These are phyloP conservation scores for Beta lomatogona DNA, from an alignment of 179 eudicot species.

Conservation along the genomic window DNA sequence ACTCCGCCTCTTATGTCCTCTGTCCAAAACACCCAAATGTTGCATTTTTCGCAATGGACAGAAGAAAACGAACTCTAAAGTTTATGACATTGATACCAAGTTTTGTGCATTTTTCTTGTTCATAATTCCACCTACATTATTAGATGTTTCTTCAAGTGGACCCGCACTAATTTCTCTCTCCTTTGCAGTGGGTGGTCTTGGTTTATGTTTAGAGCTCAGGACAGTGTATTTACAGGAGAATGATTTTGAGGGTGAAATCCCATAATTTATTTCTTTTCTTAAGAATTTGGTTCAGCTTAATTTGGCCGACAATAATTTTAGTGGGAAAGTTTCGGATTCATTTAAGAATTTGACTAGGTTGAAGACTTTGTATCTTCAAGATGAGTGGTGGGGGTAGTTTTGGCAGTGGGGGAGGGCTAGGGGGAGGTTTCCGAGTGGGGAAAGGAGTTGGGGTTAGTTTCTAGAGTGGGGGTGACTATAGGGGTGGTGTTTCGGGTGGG, in stretches of 20 bases:
- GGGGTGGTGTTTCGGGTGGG: too few relatives aligned
- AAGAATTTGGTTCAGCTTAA: conserved; percentile 52
- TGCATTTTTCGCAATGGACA: too few relatives aligned
- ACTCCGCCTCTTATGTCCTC: too few relatives aligned
- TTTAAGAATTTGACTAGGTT: conserved; percentile 52
- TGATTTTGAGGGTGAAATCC: conserved; percentile 55
- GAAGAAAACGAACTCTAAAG: too few relatives aligned
- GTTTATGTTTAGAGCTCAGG: conserved; percentile 41
- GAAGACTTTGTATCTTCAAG: conserved; percentile 54
- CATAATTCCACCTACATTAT: conserved; percentile 19
- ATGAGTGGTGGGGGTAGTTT: conserved; percentile 41
- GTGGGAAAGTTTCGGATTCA: conserved; percentile 44
- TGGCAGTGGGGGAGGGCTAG: too few relatives aligned
- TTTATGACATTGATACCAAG: too few relatives aligned
- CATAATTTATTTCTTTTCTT: conserved; percentile 38
- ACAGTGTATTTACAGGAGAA: conserved; percentile 66
- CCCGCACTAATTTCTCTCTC: conserved; percentile 46
- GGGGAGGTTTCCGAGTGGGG: too few relatives aligned
- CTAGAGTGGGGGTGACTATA: too few relatives aligned
- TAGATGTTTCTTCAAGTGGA: conserved; percentile 38
- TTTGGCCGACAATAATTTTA: conserved; percentile 55
- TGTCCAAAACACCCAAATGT: too few relatives aligned
- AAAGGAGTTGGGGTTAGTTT: too few relatives aligned
- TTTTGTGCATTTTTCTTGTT: neutral
- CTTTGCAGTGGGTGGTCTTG: conserved; percentile 48